Evolutionary conservation across 2,329 filamentous ascomycete genomes (phyloP).

Genomic region (Beauveria medogensis): DNA sequence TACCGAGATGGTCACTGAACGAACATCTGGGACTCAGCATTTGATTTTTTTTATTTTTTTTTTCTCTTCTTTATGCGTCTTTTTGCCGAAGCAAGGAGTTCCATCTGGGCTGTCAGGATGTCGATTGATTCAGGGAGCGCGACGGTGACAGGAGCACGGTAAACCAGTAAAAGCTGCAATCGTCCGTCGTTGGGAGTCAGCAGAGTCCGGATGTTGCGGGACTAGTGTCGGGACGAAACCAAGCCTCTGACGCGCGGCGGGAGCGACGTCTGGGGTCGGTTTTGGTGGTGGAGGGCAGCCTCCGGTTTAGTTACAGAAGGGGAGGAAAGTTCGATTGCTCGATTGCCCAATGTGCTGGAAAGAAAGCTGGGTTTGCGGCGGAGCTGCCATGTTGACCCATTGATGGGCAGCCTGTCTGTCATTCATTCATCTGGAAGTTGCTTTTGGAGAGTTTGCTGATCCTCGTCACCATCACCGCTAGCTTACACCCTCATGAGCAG

Average conservation of each 20-base stretch:
- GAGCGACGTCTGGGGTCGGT: background rate
- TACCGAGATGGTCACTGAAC: background rate
- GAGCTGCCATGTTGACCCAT: too few relatives aligned
- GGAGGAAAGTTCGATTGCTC: background rate
- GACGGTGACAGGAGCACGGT: background rate
- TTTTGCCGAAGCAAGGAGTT: too few relatives aligned
- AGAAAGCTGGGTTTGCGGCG: background rate
- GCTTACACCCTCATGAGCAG: background rate
- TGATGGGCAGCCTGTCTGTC: background rate
- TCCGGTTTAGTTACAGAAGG: background rate
- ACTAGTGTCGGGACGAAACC: conserved; percentile 2
- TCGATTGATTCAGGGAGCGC: too few relatives aligned
- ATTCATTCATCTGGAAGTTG: background rate
- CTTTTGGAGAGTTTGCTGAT: background rate
- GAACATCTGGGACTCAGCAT: background rate
- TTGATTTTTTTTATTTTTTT: background rate
- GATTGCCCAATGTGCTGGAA: background rate
- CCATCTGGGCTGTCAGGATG: too few relatives aligned
- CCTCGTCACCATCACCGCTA: background rate
- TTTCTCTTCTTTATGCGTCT: too few relatives aligned
- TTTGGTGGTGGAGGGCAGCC: background rate
- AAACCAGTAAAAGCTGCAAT: background rate
- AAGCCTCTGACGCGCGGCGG: conserved; percentile 2
- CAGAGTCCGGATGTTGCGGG: background rate
- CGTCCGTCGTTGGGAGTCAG: background rate